Base-by-base conservation (phyloP, 2,329 filamentous ascomycete species). In the Arthrocladium fulminans region DNA sequence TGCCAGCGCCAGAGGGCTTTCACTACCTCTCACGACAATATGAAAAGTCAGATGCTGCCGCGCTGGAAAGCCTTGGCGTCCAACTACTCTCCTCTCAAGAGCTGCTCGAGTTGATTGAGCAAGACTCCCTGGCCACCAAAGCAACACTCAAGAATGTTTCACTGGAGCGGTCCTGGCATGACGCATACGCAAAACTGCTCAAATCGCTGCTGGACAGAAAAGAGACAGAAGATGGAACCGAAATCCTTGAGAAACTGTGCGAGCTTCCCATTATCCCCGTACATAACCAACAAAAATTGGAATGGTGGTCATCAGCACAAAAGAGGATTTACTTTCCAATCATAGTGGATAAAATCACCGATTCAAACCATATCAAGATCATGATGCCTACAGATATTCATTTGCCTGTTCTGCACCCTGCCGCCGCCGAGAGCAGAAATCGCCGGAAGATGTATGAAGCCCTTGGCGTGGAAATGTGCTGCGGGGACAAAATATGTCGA, bases 281-380 rank as follows among this genome's bases (percentile, higher is more conserved):
- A 8, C 35, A 43, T n/a, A 42, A 40, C 37, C 25, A 41, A 10
- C 32, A 25, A 19, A 44, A 49, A 25, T 39, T 52, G 32, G 48
- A 37, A 29, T 29, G 27, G 27, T 50, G 50, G 47, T n/a, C 29
- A 17, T n/a, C 20, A 15, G 20, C 15, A 7, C 17, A 34, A n/a
- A 2, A 12, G 19, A 3, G 12, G 6, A 43, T 52, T 15, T 52
- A 47, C 42, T 45, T 50, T 13, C 48, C 50, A 13, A 2, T 41
- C 15, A 41, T 48, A n/a, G 50, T 52, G 20, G 38, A 52, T 29
- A 29, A 50, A n/a, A n/a, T n/a, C n/a, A n/a, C n/a, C n/a, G n/a
- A n/a, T n/a, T n/a, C n/a, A n/a, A n/a, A n/a, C n/a, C n/a, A 37
- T 12, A 25, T 52, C 32, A 19, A 10, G 3, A 50, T 52, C 15